Base-by-base conservation (phyloP, 1,139 yeast species). In the Debaryomyces coudertii region DNA sequence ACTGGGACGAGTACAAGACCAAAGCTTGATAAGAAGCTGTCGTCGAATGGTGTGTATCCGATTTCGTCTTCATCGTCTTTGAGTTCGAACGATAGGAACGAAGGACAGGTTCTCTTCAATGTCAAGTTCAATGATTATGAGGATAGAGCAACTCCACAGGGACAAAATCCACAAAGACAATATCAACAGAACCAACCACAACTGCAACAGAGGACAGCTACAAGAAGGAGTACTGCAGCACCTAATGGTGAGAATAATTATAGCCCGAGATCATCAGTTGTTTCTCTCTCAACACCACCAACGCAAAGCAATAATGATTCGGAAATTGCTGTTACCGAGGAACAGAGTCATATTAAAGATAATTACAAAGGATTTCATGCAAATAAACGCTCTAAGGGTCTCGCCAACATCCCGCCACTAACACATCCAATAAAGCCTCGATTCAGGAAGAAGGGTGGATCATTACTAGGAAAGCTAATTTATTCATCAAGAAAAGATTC, bases 341-440 rank as follows among this genome's bases (percentile, higher is more conserved):
- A 29, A 9, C 36, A 7, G 28, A 35, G 39, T 22, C 15, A 42
- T n/a, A 44, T 61, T 34, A 63, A 56, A 44, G 74, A 66, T 29
- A 57, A 68, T 41, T 79, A 79, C 53, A 69, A 66, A 45, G 85
- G 85, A 2, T 76, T 80, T 60, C 84, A 79, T 54, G 71, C 70
- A 35, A 66, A 68, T 35, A 65, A 65, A 30, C 55, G 64, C 23
- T 63, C 66, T 25, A 69, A 66, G 28, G 61, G 61, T 4, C 43
- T 53, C 8, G 54, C 52, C 9, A 72, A 73, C 36, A 60, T 76
- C 1, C 83, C 85, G 1, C 83, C 84, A 1, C 65, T 77, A 38
- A 55, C 66, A 9, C 79, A 75, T 16, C 83, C 84, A 2, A 72
- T 79, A 14, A 77, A 73, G 52, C 83, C 83, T 0, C 65, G 70